Conservation (phyloP, 2,329 filamentous ascomycete species). For the Cladosporium sp. region DNA sequence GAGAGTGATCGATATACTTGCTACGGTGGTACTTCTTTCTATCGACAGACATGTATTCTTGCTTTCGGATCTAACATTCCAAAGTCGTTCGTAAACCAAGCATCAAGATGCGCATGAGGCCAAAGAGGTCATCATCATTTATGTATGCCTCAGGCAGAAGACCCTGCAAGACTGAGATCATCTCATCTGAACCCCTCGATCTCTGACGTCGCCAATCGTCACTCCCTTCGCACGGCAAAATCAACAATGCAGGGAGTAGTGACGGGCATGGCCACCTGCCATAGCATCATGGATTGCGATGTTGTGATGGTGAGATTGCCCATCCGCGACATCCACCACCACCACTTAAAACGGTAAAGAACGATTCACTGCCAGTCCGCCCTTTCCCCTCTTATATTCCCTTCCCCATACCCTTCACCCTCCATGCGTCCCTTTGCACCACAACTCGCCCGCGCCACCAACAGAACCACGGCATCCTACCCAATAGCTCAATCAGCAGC, state of each 20-base stretch:
- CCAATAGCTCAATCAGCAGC: conserved; percentile 6
- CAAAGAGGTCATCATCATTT: too few species aligned
- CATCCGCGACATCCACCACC: neutral
- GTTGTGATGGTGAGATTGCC: conserved; percentile 1
- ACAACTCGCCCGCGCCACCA: conserved; percentile 8
- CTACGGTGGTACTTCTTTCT: too few species aligned
- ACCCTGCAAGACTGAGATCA: too few species aligned
- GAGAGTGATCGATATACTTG: too few species aligned
- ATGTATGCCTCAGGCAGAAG: too few species aligned
- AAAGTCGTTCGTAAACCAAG: too few species aligned
- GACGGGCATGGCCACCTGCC: too few species aligned
- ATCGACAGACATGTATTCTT: too few species aligned
- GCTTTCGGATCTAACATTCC: too few species aligned
- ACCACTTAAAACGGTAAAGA: conserved; percentile 7
- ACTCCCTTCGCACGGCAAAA: neutral
- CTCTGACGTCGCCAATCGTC: conserved; percentile 7
- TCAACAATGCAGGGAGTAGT: neutral
- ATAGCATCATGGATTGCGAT: conserved; percentile 13
- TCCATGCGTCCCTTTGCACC: conserved; percentile 12
- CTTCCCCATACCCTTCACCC: neutral
- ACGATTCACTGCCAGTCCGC: neutral
- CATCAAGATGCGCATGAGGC: too few species aligned
- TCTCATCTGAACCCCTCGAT: too few species aligned
- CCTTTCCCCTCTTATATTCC: neutral
- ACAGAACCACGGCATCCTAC: conserved; percentile 2